phyloP scores from a whole-genome alignment of 2,329 filamentous ascomycete genomes.

The Bipolaris bicolor region DNA sequence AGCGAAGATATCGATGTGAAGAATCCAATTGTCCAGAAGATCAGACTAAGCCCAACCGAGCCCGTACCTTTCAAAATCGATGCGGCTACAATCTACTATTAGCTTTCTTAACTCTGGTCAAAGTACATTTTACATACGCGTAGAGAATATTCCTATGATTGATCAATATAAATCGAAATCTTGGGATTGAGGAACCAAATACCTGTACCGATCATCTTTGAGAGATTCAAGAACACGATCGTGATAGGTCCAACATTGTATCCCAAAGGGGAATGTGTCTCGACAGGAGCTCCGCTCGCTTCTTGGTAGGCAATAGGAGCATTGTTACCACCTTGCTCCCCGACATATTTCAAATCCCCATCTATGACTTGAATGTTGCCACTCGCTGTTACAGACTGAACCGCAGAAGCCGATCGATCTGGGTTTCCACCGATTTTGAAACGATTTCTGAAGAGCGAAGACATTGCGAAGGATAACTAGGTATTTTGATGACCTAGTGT shows the following conservation, averaged over 20 bases:
- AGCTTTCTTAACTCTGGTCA: conserved; percentile 19
- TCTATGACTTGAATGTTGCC: background rate
- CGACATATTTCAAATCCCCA: conserved; percentile 19
- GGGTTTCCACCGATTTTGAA: background rate
- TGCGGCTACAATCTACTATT: background rate
- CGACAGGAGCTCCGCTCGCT: conserved; percentile 38
- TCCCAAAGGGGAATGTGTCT: conserved; percentile 38
- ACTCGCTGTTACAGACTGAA: background rate
- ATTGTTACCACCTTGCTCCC: conserved; percentile 25
- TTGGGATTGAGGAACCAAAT: conserved; percentile 13
- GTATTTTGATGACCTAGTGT: background rate
- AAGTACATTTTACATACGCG: background rate
- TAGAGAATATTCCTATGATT: background rate
- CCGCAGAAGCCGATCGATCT: background rate
- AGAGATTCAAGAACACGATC: conserved; percentile 39
- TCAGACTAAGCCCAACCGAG: conserved; percentile 36
- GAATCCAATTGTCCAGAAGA: conserved; percentile 39
- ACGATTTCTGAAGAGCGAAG: background rate
- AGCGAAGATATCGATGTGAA: conserved; percentile 36
- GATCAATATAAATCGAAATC: background rate
- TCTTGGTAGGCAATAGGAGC: conserved; percentile 35
- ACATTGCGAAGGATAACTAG: background rate
- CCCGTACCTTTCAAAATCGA: conserved; percentile 32
- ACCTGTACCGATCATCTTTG: conserved; percentile 43
- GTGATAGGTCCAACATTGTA: conserved; percentile 41